Conservation (phyloP, 495 filamentous ascomycete genomes). For the Aspergillus kassunensis region DNA sequence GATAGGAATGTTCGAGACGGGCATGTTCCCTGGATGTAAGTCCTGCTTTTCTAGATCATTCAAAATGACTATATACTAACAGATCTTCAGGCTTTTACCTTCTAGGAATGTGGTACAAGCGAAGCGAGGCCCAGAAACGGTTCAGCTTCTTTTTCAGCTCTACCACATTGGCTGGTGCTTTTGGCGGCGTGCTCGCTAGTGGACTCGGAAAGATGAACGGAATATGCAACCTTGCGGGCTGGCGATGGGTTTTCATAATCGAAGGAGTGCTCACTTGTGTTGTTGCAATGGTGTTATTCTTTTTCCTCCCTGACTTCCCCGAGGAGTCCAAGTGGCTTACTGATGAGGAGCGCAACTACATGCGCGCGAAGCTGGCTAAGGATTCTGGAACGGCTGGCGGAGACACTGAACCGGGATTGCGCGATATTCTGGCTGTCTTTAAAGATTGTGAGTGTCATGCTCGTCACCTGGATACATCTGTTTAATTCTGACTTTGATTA, state of each 20-base stretch:
- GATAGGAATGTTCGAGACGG: conserved; percentile 76
- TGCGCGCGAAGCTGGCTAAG: conserved; percentile 66
- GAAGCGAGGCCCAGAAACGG: conserved; percentile 79
- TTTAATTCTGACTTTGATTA: conserved; percentile 12
- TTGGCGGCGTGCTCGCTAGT: conserved; percentile 77
- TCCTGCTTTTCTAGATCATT: neutral
- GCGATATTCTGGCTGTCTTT: conserved; percentile 67
- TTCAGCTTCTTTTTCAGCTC: conserved; percentile 88
- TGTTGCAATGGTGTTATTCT: conserved; percentile 71
- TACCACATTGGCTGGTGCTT: conserved; percentile 80
- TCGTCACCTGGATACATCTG: neutral
- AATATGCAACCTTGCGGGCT: conserved; percentile 67
- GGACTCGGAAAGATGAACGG: conserved; percentile 75
- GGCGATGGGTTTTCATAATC: conserved; percentile 76
- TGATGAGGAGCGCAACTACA: conserved; percentile 69
- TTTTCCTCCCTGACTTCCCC: conserved; percentile 75
- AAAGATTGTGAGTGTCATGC: conserved; percentile 58
- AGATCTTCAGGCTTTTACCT: conserved; percentile 63
- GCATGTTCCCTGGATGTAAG: conserved; percentile 75
- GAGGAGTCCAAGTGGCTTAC: conserved; percentile 57
- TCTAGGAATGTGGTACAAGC: conserved; percentile 84
- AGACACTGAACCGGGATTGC: conserved; percentile 57
- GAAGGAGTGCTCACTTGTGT: conserved; percentile 74
- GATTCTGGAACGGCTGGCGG: conserved; percentile 76
- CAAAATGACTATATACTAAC: conserved; percentile 5